Evolutionary conservation across 2,329 filamentous ascomycete species (phyloP).

Genomic region (Cephalotrichum gorgonifer): DNA sequence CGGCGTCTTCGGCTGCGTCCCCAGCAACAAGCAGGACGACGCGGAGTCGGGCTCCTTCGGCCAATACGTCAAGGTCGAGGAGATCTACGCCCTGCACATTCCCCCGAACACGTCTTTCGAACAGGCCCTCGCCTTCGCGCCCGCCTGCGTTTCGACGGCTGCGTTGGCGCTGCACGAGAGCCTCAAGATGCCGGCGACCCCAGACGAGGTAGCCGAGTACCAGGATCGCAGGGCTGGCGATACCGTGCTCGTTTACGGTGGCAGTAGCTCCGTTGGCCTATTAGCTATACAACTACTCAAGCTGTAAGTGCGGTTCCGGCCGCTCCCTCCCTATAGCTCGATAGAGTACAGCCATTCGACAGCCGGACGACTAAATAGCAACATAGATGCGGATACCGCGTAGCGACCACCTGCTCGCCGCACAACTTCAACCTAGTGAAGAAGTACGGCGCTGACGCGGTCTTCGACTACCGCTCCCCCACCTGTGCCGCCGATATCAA

Average conservation of each 20-base stretch:
- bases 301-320: slow-evolving; percentile 5
- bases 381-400: slow-evolving; percentile 19
- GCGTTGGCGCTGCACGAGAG: slow-evolving; percentile 14
- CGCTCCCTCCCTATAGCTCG: too few species aligned
- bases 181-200: slow-evolving; percentile 11
- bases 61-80: slow-evolving; percentile 26
- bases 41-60: slow-evolving; percentile 29
- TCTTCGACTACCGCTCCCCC: slow-evolving; percentile 31
- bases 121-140: slow-evolving; percentile 37
- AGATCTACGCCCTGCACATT: slow-evolving; percentile 28
- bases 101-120: slow-evolving; percentile 33
- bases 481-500: slow-evolving; percentile 14
- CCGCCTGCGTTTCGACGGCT: slow-evolving; percentile 15
- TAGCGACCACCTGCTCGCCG: slow-evolving; percentile 25
- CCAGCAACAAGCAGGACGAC: slow-evolving; percentile 19
- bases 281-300: slow-evolving; percentile 28
- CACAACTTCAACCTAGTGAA: slow-evolving; percentile 27
- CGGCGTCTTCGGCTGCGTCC: slow-evolving; percentile 28
- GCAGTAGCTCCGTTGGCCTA: slow-evolving; percentile 44
- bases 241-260: slow-evolving; percentile 29
- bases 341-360: too few species aligned
- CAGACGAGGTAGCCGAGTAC: not conserved
- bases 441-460: slow-evolving; percentile 30
- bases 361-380: too few species aligned
- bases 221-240: slow-evolving; percentile 8